Base-by-base conservation (phyloP, 208 protist species). In the Trypanosoma congolense region DNA sequence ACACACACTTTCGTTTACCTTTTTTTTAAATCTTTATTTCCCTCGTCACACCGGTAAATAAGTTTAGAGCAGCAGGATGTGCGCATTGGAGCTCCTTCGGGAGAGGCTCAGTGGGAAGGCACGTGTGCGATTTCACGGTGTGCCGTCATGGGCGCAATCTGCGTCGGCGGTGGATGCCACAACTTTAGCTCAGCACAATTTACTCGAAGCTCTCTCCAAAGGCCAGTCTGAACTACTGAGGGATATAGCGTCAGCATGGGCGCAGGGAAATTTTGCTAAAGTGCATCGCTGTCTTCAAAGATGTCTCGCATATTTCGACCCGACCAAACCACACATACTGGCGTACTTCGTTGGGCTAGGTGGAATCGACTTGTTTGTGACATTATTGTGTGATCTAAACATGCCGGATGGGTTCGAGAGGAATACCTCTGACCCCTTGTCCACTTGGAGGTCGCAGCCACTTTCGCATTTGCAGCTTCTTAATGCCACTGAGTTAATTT, bases 351-450 rank as follows among this genome's bases (percentile, higher is more conserved):
- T 88, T 4, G 74, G 71, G 6, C 61, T 73, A 49, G 80, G 80
- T 28, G 84, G 84, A n/a, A 65, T 87, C 33, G 73, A 82, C 29
- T 35, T 84, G n/a, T 78, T 89, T 66, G 68, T 80, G 36, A 63
- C 66, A 16, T 56, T 92, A 18, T 47, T 92, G 9, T 87, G 77
- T 52, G 77, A 85, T 31, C 57, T 82, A 16, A 65, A 76, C 12
- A 56, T 62, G 18, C 57, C 63, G 14, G 47, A 38, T 25, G 47
- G 30, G 2, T 3, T n/a, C n/a, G 21, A 1, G 14, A 57, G 45
- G 36, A 44, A 51, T 31, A n/a, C 36, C 5, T 29, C n/a, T 26
- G 28, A 60, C 22, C 5, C 28, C 46, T 55, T 44, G 38, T 58
- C 1, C 48, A 44, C 35, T 44, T 46, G 16, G 4, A 18, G 50